Evolutionary conservation across 345 rosid genomes (phyloP).

Genomic region (Hibiscus syriacus): DNA sequence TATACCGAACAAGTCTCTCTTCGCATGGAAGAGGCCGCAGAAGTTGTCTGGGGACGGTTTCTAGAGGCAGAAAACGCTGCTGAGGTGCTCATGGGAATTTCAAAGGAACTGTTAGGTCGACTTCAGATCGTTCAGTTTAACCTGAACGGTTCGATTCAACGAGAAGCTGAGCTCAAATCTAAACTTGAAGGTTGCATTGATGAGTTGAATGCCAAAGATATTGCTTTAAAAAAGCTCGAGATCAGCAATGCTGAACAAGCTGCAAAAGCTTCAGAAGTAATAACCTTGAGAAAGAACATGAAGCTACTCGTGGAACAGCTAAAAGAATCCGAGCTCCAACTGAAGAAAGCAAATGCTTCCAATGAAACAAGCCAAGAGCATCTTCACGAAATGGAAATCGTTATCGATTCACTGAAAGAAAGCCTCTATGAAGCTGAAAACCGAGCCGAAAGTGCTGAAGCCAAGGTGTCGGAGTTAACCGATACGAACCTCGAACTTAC

Average conservation of each 20-base stretch:
- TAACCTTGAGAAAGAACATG: constrained; percentile 41
- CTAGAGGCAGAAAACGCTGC: constrained; percentile 86
- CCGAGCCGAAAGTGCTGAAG: constrained; percentile 62
- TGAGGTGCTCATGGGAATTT: constrained; percentile 76
- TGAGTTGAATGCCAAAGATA: constrained; percentile 46
- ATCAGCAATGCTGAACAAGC: constrained; percentile 29
- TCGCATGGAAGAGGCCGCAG: constrained; percentile 96
- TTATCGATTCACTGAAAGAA: constrained; percentile 60
- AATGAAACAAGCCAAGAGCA: constrained; percentile 62
- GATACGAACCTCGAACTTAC: constrained; percentile 68
- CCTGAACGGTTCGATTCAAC: constrained; percentile 45
- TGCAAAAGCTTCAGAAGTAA: constrained; percentile 43
- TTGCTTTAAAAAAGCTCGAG: constrained; percentile 41
- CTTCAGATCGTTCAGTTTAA: constrained; percentile 66
- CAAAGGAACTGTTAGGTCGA: constrained; percentile 62
- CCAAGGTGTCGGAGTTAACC: constrained; percentile 51
- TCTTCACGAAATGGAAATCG: constrained; percentile 59
- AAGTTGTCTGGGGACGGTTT: constrained; percentile 88
- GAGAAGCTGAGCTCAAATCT: constrained; percentile 52
- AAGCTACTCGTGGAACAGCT: constrained; percentile 54
- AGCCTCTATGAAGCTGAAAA: constrained; percentile 56
- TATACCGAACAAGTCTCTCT: constrained; percentile 66
- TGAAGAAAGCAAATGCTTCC: constrained; percentile 37
- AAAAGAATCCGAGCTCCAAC: constrained; percentile 36
- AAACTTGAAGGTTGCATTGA: constrained; percentile 38